Conservation (phyloP, 352 stramenopile genomes). For the Phytophthora meadii region DNA sequence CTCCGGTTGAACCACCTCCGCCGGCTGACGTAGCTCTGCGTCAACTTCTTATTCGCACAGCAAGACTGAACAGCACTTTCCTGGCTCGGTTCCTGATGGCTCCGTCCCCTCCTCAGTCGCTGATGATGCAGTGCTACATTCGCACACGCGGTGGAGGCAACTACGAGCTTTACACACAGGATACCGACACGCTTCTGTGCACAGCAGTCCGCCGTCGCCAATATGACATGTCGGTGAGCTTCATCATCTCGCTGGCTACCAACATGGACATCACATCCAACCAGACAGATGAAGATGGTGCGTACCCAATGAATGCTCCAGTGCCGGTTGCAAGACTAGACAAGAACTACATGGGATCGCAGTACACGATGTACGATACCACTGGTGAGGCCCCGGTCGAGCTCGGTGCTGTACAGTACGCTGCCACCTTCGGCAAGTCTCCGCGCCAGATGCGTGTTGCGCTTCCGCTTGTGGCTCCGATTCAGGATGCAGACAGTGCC, state of each 20-base stretch:
- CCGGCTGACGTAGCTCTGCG: constrained; percentile 75
- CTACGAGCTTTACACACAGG: constrained; percentile 88
- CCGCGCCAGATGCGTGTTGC: constrained; percentile 86
- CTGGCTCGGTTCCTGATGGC: constrained; percentile 66
- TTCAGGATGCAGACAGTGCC: constrained; percentile 51
- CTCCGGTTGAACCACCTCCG: constrained; percentile 74
- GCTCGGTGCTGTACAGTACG: constrained; percentile 86
- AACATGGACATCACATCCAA: constrained; percentile 49
- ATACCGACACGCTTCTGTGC: constrained; percentile 79
- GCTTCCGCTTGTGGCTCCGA: constrained; percentile 59
- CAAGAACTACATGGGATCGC: constrained; percentile 90
- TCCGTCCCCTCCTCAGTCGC: constrained; percentile 60
- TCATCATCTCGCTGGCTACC: constrained; percentile 69
- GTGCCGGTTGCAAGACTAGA: constrained; percentile 79
- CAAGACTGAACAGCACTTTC: constrained; percentile 60
- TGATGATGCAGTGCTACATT: constrained; percentile 91
- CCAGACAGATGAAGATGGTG: constrained; percentile 20
- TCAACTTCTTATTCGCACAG: constrained; percentile 61
- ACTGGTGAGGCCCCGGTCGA: constrained; percentile 59
- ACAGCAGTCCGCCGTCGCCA: constrained; percentile 81
- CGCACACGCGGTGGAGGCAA: constrained; percentile 79
- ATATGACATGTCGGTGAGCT: constrained; percentile 90
- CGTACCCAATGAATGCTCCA: constrained; percentile 25
- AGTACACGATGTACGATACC: constrained; percentile 88
- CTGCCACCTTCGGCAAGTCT: constrained; percentile 87